A percentile compares a stretch with the other conserved stretches of the same genome.
Conservation (phyloP, 2,329 filamentous ascomycete genomes). For the Chalaropsis ovoidea region DNA sequence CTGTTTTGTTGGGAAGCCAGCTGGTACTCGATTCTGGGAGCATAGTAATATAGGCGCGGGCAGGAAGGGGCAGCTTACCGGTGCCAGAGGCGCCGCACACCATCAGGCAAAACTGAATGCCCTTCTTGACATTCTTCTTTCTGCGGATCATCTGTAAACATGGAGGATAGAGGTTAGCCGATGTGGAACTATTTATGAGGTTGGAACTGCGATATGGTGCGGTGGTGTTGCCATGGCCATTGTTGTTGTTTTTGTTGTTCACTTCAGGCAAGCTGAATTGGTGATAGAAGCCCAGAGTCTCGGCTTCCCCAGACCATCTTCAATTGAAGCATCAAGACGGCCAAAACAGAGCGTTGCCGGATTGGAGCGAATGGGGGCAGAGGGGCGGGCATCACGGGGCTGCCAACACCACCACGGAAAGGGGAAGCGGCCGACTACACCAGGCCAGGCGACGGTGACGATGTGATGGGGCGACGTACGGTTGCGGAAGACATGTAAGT, state of each 20-base stretch:
- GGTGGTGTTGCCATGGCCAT: not conserved
- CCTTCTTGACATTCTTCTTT: conserved; percentile 99
- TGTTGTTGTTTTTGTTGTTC: not conserved
- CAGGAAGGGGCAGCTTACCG: conserved; percentile 49
- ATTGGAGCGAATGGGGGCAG: not conserved
- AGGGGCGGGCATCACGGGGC: not conserved
- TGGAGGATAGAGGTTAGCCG: conserved; percentile 29
- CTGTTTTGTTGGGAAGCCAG: not conserved
- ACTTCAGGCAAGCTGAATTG: not conserved
- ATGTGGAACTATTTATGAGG: conserved; percentile 20
- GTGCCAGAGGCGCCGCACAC: conserved; percentile 98
- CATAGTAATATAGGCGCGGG: conserved; percentile 17
- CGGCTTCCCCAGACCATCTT: too few relatives aligned
- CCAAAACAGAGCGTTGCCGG: not conserved
- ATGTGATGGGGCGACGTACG: conserved; percentile 29
- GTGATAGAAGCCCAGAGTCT: not conserved
- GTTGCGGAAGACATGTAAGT: conserved; percentile 32
- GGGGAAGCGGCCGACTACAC: conserved; percentile 15
- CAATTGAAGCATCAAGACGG: not conserved
- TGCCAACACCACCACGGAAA: conserved; percentile 4
- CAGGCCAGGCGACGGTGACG: conserved; percentile 14
- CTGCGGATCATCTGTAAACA: conserved; percentile 84
- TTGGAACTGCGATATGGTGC: conserved; percentile 15
- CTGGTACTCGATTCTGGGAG: not conserved
- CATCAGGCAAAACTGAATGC: conserved; percentile 99